Evolutionary conservation across 2,329 filamentous ascomycete genomes (phyloP), one percentile per base, ranked within the genome.

Genomic region (Mycogone perniciosa): DNA sequence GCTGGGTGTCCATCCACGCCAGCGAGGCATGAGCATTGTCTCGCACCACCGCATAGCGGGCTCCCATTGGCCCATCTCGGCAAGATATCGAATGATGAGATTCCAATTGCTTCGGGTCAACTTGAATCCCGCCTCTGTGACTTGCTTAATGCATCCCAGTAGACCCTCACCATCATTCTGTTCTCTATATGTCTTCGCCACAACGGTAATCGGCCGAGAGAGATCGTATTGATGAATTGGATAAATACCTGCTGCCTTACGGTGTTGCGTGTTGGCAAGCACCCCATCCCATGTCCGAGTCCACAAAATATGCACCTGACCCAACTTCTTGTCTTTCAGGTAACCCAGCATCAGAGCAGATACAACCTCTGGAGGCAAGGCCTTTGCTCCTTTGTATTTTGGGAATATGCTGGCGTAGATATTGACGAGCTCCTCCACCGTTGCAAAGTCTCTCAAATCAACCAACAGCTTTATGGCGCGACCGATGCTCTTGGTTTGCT

Each of bases 71-170:
- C 77, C 76, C 48, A 82, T 74, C 10, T 75, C 71, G 27, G 82
- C 80, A 30, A 96, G 80, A 46, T 76, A 68, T 59, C 86, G 81
- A 50, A 96, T 77, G 56, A 88, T 84, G 46, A 79, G 75, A 64
- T 95, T 93, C 89, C 89, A 95, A 58, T 88, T 90, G 59, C 77
- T 78, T 63, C 80, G 84, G 61, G 89, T 85, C 51, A 96, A 68
- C 30, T 73, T 71, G 71, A 92, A 96, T 8, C 91, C 92, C 38
- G 77, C 75, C 1, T 65, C 63, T 7, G 80, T 71, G 8, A 91
- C 71, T n/a, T 76, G 67, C 26, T 74, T 66, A 30, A 90, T 65
- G 11, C 79, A 67, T 6, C 69, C 53, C 5, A 73, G 62, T 9
- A 88, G 70, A 20, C 72, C 75, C 8, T 67, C 62, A 6, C 70